phyloP scores from a whole-genome alignment of 2,329 filamentous ascomycete genomes.

The Teratosphaeria pseudoeucalypti region DNA sequence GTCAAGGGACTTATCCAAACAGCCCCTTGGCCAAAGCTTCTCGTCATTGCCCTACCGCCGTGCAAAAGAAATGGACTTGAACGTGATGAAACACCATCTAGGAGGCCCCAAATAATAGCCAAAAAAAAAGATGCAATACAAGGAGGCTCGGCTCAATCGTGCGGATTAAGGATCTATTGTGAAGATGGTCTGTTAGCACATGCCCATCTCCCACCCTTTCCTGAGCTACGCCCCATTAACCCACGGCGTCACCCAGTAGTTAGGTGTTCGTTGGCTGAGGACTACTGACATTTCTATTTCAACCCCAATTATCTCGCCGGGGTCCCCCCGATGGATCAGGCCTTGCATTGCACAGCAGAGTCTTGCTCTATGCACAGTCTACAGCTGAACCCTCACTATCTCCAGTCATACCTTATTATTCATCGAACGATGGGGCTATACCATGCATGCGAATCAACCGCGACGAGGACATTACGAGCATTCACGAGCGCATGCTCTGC shows the following conservation, averaged over 20 bases:
- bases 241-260: not conserved
- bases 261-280: not conserved
- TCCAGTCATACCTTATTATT: not conserved
- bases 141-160: not conserved
- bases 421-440: not conserved
- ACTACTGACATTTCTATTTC: not conserved
- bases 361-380: not conserved
- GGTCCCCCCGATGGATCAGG: not conserved
- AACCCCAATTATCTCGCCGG: not conserved
- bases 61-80: not conserved
- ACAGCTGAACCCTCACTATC: not conserved
- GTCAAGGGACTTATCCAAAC: not conserved
- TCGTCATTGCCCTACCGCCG: not conserved
- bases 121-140: not conserved
- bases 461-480: too few species aligned
- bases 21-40: not conserved
- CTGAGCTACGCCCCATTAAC: not conserved
- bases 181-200: not conserved
- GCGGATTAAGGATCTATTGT: not conserved
- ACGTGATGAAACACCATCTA: not conserved
- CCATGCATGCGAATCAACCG: too few species aligned
- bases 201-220: not conserved
- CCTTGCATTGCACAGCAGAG: not conserved
- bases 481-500: too few species aligned
- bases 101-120: not conserved